phyloP scores from a whole-genome alignment of 2,329 filamentous ascomycete species.

The Cladorrhinum sp. region DNA sequence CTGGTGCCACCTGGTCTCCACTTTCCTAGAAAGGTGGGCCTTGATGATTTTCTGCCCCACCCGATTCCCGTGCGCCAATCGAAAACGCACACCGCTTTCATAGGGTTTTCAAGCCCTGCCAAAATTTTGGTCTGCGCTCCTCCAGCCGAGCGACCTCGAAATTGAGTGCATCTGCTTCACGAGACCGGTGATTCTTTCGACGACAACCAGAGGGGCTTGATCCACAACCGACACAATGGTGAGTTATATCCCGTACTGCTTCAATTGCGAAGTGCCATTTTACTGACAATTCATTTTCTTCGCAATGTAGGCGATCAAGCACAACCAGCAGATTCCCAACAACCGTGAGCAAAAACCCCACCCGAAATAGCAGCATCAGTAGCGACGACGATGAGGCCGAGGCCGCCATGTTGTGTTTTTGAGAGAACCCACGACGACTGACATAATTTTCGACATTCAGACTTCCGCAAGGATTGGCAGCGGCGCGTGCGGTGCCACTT shows the following conservation, averaged over 20 bases:
- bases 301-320: conserved; percentile 84
- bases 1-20: conserved; percentile 6
- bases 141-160: conserved; percentile 34
- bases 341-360: conserved; percentile 66
- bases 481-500: conserved; percentile 98
- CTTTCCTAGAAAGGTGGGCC: neutral
- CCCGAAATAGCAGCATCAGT: conserved; percentile 27
- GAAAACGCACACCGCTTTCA: conserved; percentile 27
- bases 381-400: conserved; percentile 32
- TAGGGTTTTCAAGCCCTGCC: conserved; percentile 46
- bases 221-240: conserved; percentile 56
- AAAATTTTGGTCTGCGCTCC: conserved; percentile 36
- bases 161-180: conserved; percentile 34
- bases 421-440: conserved; percentile 35
- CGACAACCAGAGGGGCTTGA: conserved; percentile 39
- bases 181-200: conserved; percentile 34
- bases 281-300: conserved; percentile 26
- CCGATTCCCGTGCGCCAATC: conserved; percentile 20
- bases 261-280: conserved; percentile 14
- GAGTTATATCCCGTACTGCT: conserved; percentile 30
- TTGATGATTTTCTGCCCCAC: neutral
- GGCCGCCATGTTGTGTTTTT: conserved; percentile 8
- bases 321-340: conserved; percentile 98
- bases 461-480: conserved; percentile 99
- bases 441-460: conserved; percentile 48